These are phyloP conservation scores for Fusarium fracticaudum DNA, from an alignment of 2,329 filamentous ascomycete species.

Conservation along the genomic window DNA sequence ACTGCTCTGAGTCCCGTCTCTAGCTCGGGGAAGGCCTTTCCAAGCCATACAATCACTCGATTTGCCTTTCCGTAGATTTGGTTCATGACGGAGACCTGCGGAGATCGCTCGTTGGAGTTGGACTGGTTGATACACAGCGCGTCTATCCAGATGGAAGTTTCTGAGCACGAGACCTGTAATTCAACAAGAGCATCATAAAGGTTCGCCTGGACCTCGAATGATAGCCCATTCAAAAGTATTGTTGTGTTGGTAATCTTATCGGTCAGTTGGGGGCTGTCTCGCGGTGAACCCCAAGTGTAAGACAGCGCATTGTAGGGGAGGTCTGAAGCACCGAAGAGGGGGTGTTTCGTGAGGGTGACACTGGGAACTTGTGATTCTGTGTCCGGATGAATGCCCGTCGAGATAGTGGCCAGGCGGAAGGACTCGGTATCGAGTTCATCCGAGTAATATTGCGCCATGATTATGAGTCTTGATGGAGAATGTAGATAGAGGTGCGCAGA, in stretches of 20 bases:
- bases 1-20: neutral
- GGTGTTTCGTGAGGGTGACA: neutral
- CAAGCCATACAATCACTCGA: neutral
- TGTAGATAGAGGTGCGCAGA: neutral
- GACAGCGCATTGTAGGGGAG: neutral
- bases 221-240: neutral
- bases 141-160: neutral
- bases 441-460: slow-evolving; percentile 2
- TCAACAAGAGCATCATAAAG: neutral
- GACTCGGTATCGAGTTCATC: neutral
- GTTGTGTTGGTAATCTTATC: rapidly evolving
- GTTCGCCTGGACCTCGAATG: neutral
- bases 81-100: neutral
- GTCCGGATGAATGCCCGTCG: rapidly evolving
- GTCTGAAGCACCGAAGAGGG: neutral
- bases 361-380: neutral
- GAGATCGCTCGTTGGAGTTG: neutral
- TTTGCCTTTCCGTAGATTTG: slow-evolving; percentile 3
- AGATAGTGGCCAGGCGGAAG: neutral
- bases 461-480: neutral
- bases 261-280: neutral
- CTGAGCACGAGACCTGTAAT: neutral
- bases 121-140: slow-evolving; percentile 9
- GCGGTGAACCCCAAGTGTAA: slow-evolving; percentile 5
- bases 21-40: neutral